These are phyloP conservation scores for Taphrina confusa DNA, from an alignment of 1,139 yeast genomes.

Conservation along the genomic window DNA sequence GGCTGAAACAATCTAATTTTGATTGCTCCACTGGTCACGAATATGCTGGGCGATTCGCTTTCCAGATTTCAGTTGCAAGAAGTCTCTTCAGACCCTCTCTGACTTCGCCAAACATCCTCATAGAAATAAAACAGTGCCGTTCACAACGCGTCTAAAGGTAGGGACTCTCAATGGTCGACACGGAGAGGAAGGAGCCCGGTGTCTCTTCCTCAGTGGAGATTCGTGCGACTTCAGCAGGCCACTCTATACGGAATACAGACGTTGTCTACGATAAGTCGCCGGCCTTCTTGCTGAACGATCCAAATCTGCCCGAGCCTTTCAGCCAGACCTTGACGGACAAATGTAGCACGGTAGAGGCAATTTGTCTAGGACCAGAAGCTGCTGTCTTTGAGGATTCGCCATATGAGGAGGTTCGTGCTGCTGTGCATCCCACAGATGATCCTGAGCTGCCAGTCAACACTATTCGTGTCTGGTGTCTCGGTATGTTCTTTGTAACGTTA, in stretches of 20 bases:
- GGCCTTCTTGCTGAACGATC: not conserved
- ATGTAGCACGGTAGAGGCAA: no score
- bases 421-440: conserved; percentile 66
- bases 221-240: not conserved
- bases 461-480: conserved; percentile 37
- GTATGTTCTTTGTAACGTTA: conserved; percentile 54
- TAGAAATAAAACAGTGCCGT: no score
- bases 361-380: not conserved
- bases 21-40: no score
- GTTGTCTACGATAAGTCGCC: not conserved
- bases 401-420: conserved; percentile 69
- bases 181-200: not conserved
- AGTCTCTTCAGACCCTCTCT: no score
- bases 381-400: conserved; percentile 52
- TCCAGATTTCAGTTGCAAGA: no score
- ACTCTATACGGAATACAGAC: not conserved
- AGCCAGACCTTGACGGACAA: no score
- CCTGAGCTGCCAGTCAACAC: conserved; percentile 60
- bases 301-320: conserved; percentile 1
- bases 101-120: no score
- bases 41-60: no score
- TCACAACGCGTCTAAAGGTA: no score
- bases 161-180: no score
- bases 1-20: no score
- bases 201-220: not conserved